phyloP scores from a whole-genome alignment of 495 filamentous ascomycete species.

The Neurospora sp. region DNA sequence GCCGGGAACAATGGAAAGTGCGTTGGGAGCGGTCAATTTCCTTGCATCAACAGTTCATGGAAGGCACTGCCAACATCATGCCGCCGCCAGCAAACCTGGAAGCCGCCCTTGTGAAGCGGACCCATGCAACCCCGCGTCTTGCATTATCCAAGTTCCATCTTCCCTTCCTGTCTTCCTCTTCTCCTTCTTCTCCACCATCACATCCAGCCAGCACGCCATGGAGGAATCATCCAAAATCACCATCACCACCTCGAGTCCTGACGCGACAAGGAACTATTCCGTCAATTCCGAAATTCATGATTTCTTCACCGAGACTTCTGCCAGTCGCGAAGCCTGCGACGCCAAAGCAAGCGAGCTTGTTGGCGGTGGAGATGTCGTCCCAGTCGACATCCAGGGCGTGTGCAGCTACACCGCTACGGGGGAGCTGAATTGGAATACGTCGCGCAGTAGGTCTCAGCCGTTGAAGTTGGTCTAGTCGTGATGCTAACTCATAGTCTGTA shows the following conservation, averaged over 20 bases:
- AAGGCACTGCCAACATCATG: not conserved
- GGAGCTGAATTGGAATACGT: constrained; percentile 28
- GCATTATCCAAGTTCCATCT: not conserved
- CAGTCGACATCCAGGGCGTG: constrained; percentile 28
- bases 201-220: not conserved
- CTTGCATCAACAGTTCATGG: not conserved
- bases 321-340: constrained; percentile 27
- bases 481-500: constrained; percentile 21
- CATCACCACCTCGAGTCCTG: not conserved
- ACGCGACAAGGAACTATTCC: constrained; percentile 14
- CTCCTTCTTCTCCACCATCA: not conserved
- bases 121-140: not conserved
- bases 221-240: not conserved
- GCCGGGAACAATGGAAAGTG: not conserved
- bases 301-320: constrained; percentile 30
- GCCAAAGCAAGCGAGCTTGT: constrained; percentile 20
- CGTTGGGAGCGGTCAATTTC: not conserved
- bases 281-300: constrained; percentile 24
- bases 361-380: constrained; percentile 22
- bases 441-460: constrained; percentile 18
- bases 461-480: constrained; percentile 26
- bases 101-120: too few species aligned
- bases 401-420: constrained; percentile 35
- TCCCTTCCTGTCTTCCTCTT: not conserved
- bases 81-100: not conserved